A percentile compares a stretch with the other conserved stretches of the same genome.
Conservation (phyloP, 495 filamentous ascomycete species). For the Lasiosphaeria miniovina region DNA sequence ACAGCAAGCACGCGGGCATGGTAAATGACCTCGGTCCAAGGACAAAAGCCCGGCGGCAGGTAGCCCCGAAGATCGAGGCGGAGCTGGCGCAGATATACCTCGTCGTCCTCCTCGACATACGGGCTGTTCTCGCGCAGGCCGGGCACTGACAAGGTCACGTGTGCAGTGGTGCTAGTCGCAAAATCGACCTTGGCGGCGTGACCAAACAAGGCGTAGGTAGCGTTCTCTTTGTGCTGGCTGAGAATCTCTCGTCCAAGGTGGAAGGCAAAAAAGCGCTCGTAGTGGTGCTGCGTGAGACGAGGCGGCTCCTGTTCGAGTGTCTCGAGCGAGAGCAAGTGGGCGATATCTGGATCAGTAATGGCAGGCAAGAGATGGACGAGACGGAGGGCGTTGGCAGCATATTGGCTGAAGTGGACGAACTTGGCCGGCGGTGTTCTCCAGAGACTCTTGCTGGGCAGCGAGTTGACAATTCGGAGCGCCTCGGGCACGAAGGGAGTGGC, state of each 20-base stretch:
- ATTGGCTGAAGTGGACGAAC: not conserved
- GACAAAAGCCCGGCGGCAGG: conserved; percentile 12
- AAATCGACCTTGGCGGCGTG: conserved; percentile 14
- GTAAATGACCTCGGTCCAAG: conserved; percentile 29
- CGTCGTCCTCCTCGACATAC: conserved; percentile 40
- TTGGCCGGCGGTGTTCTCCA: conserved; percentile 16
- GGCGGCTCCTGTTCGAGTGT: conserved; percentile 7
- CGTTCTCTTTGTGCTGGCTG: conserved; percentile 21
- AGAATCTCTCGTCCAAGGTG: conserved; percentile 22
- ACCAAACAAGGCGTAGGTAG: conserved; percentile 21
- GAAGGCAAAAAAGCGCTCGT: conserved; percentile 19
- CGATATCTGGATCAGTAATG: too few species aligned
- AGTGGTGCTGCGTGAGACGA: conserved; percentile 10
- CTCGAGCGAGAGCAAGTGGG: not conserved
- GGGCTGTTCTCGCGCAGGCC: conserved; percentile 44
- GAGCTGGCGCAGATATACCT: conserved; percentile 44
- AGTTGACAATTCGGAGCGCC: conserved; percentile 28
- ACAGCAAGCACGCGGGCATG: conserved; percentile 25
- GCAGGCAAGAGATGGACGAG: too few species aligned
- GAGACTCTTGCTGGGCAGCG: conserved; percentile 7
- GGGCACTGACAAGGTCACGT: conserved; percentile 29
- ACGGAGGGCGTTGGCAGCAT: too few species aligned
- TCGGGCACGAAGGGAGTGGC: conserved; percentile 35
- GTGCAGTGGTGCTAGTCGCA: not conserved
- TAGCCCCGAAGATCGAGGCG: conserved; percentile 15